phyloP scores from a whole-genome alignment of 164 flowering plant species.

The Berberis vulgaris region DNA sequence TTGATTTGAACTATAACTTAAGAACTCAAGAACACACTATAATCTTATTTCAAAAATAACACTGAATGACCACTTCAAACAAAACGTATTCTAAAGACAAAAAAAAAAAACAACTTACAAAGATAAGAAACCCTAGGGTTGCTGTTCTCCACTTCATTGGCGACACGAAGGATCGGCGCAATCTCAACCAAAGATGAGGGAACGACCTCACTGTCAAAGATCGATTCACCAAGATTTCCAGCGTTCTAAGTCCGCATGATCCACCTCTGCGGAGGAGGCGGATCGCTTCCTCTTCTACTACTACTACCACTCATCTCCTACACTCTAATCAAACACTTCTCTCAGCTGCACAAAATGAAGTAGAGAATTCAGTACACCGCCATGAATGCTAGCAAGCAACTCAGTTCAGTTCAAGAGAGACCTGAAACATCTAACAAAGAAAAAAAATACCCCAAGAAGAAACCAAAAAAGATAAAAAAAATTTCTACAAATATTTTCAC shows the following conservation, averaged over 20 bases:
- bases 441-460: too few relatives aligned
- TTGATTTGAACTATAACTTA: not conserved
- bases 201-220: conserved; percentile 66
- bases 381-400: not conserved
- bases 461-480: too few relatives aligned
- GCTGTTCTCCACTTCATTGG: conserved; percentile 61
- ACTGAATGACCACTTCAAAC: not conserved
- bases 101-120: conserved; percentile 27
- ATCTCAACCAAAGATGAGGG: conserved; percentile 66
- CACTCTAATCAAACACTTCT: not conserved
- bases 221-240: conserved; percentile 55
- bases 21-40: not conserved
- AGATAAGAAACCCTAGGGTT: conserved; percentile 76
- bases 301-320: not conserved
- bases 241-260: conserved; percentile 55
- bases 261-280: conserved; percentile 42
- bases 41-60: not conserved
- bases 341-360: not conserved
- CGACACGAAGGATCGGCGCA: conserved; percentile 76
- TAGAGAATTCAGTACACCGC: not conserved
- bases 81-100: not conserved
- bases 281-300: conserved; percentile 24
- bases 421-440: too few relatives aligned
- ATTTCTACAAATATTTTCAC: too few relatives aligned
- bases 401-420: not conserved